These are phyloP conservation scores for Elaphomyces granulatus DNA, from an alignment of 495 filamentous ascomycete genomes.

Conservation along the genomic window DNA sequence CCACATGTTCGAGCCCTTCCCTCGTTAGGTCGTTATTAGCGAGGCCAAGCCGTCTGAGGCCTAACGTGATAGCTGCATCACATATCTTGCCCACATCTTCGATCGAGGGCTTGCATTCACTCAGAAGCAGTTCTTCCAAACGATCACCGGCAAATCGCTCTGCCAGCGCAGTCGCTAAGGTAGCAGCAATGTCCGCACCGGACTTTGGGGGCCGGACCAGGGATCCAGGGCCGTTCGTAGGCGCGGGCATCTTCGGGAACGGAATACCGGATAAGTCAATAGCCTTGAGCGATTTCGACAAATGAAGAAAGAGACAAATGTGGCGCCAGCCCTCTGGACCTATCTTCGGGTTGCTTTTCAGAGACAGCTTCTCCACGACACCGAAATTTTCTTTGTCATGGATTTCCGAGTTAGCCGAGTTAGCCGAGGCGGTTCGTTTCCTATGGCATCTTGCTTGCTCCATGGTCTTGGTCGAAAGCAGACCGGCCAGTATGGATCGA, in stretches of 20 bases:
- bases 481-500: constrained; percentile 69
- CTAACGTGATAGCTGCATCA: constrained; percentile 58
- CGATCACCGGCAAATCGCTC: constrained; percentile 60
- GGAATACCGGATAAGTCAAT: constrained; percentile 75
- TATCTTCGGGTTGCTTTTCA: constrained; percentile 85
- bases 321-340: constrained; percentile 80
- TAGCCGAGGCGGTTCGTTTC: constrained; percentile 17
- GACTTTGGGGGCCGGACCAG: constrained; percentile 2
- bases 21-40: constrained; percentile 65
- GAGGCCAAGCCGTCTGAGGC: constrained; percentile 61
- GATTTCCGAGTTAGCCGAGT: constrained; percentile 1
- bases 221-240: constrained; percentile 8
- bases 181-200: constrained; percentile 34
- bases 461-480: constrained; percentile 64
- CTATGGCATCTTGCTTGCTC: constrained; percentile 37
- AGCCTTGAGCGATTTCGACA: constrained; percentile 72
- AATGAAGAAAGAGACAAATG: constrained; percentile 76
- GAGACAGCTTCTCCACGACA: constrained; percentile 67
- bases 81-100: constrained; percentile 59
- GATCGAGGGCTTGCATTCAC: constrained; percentile 56
- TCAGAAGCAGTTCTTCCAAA: constrained; percentile 73
- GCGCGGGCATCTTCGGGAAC: constrained; percentile 42
- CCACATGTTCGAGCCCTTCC: constrained; percentile 60
- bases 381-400: constrained; percentile 39
- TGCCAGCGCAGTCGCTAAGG: constrained; percentile 59